Conservation (phyloP, 2,329 filamentous ascomycete species). For the Diplodia intermedia region DNA sequence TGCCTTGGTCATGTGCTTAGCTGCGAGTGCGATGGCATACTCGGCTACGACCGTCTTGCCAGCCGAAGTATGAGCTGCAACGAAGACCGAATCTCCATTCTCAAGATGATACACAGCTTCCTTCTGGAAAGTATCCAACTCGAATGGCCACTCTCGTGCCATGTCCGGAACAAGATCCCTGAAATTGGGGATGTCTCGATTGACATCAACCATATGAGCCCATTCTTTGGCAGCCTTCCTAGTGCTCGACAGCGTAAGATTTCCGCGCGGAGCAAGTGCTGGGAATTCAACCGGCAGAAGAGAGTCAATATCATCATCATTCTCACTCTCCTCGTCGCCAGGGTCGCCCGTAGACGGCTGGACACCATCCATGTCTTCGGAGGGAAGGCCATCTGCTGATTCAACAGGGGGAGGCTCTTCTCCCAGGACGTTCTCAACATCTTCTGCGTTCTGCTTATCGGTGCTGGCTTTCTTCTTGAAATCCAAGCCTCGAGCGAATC, state of each 20-base stretch:
- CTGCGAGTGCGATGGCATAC: conserved; percentile 93
- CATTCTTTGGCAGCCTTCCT: conserved; percentile 84
- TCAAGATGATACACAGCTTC: conserved; percentile 98
- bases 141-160: conserved; percentile 95
- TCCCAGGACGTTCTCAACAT: conserved; percentile 70
- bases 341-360: conserved; percentile 43
- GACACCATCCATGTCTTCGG: conserved; percentile 50
- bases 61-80: conserved; percentile 95
- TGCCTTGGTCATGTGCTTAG: conserved; percentile 99
- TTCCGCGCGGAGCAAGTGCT: conserved; percentile 82
- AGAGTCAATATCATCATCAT: conserved; percentile 75
- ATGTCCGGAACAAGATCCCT: conserved; percentile 92
- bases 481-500: conserved; percentile 78
- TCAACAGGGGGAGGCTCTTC: conserved; percentile 52
- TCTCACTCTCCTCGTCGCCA: conserved; percentile 51
- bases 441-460: conserved; percentile 69
- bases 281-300: conserved; percentile 92
- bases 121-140: conserved; percentile 97
- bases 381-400: conserved; percentile 38
- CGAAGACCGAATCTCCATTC: conserved; percentile 95
- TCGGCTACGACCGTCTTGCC: conserved; percentile 98
- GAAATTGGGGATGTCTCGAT: conserved; percentile 93
- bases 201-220: conserved; percentile 98
- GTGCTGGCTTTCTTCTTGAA: conserved; percentile 67
- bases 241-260: conserved; percentile 72